A percentile compares a stretch with the other conserved stretches of the same genome.
Evolutionary conservation across 176 grass and related monocot genomes (phyloP).

Genomic region (Zoysia japonica): DNA sequence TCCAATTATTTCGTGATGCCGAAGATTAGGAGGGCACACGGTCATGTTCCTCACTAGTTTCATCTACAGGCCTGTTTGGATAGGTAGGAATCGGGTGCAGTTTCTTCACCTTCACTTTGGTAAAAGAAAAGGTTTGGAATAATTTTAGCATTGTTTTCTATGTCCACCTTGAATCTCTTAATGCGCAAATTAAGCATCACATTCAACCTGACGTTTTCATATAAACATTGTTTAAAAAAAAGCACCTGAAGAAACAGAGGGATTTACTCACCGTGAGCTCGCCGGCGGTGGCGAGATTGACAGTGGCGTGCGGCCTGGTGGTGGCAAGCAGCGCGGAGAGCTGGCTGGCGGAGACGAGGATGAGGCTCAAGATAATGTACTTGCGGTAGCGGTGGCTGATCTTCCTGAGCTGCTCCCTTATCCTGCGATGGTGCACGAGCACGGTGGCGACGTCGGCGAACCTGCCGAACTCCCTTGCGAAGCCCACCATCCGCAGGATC

Average conservation of each 20-base stretch:
- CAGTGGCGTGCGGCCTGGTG: slow-evolving; percentile 63
- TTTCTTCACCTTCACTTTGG: neutral
- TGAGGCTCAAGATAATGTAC: slow-evolving; percentile 61
- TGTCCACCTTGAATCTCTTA: neutral
- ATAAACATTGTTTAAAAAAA: neutral
- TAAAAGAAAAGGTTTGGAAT: neutral
- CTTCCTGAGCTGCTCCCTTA: slow-evolving; percentile 62
- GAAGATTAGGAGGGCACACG: neutral
- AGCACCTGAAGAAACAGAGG: neutral
- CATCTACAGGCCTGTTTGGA: neutral
- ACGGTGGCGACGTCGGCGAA: slow-evolving; percentile 62
- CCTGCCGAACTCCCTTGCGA: slow-evolving; percentile 61
- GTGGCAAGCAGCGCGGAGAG: slow-evolving; percentile 71
- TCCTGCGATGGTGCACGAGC: slow-evolving; percentile 62
- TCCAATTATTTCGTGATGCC: neutral
- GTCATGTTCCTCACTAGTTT: neutral
- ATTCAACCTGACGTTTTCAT: neutral
- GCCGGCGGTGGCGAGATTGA: slow-evolving; percentile 69
- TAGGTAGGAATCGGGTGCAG: neutral
- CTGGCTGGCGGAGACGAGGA: slow-evolving; percentile 72
- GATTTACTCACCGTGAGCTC: slow-evolving; percentile 69
- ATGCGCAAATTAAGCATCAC: neutral
- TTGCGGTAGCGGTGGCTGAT: slow-evolving; percentile 77
- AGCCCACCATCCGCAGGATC: slow-evolving; percentile 76
- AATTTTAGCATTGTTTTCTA: neutral